Base-by-base conservation (phyloP, 345 rosid genomes). In the Laguncularia racemosa region DNA sequence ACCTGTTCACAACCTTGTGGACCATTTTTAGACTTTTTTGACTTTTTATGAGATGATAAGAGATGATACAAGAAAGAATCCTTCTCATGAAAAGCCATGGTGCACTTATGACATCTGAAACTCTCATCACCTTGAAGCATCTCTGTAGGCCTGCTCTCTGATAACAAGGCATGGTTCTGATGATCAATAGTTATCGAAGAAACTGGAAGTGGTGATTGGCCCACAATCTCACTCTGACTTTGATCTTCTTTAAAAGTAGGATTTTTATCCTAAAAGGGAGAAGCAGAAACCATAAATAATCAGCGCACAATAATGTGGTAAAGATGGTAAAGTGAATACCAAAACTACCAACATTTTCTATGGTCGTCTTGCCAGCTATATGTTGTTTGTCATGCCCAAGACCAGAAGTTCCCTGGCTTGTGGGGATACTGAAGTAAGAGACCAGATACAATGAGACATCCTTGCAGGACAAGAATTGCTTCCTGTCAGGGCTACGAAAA, bases 401-500 rank as follows among this genome's bases (percentile, higher is more conserved):
- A 64, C 61, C 63, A 7, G 46, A 50, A 57, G 43, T 57, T 47
- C 45, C 48, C 67, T 28, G 60, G 66, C 65, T 74, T 66, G 67
- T 68, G 64, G 55, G 82, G 48, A 68, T 61, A 60, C 68, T 74
- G 57, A 28, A 38, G 47, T 48, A 44, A 19, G 80, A 72, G 53
- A 64, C 78, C 66, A 89, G 66, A 69, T 77, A 74, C 3, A 69
- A 61, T n/a, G 82, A 78, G 53, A 79, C 85, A 65, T 80, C 89
- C 73, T 84, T 75, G 89, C 77, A 80, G 74, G 91, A 74, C 64
- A 68, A 79, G 76, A 85, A 83, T 85, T 82, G 82, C 62, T 66
- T 80, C 59, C 89, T 91, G 43, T 76, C 70, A 73, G 93, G 93
- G 81, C 96, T 89, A 76, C 67, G 74, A 57, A 53, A 52, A 64